Evolutionary conservation across 305 asterid genomes (phyloP), one percentile per base, ranked within the genome.

Genomic region (Rubia peregrina): DNA sequence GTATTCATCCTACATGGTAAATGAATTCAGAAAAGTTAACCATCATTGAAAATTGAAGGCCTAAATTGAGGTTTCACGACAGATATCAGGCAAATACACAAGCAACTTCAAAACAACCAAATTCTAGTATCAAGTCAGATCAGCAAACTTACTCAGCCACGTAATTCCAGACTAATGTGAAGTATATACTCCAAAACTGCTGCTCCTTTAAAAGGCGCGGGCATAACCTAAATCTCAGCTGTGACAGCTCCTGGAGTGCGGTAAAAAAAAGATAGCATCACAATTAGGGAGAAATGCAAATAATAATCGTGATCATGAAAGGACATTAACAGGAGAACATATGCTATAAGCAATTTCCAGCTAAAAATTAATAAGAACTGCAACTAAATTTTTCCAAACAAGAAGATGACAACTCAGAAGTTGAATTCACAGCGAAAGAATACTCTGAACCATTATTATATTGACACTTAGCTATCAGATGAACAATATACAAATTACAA

Each of bases 141-240:
- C 36, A 55, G 73, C 80, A 71, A 80, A 85, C 98, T 86, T 83
- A 93, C 98, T 88, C 86, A n/a, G 83, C 77, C 67, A 93, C 84
- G 61, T 80, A 86, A 77, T 83, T 83, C 89, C 73, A 81, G 69
- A 88, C 94, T 71, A 93, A 95, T 19, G 79, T 60, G 71, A 93
- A 93, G 72, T 93, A 93, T 85, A 89, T 87, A 65, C 87, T 83
- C 98, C 97, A 93, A 82, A 93, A 93, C 73, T 82, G 88, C 49
- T 82, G 79, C 73, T 93, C 98, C 88, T 90, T 90, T 83, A 90
- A 81, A 77, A 78, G 78, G 62, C 96, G 84, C n/a, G 97, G 98
- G 80, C 95, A 90, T 80, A 93, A 81, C 72, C 71, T 85, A 74
- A 90, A 93, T 55, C 98, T 80, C 26, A 90, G 87, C 60, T 86